Evolutionary conservation across 2,329 filamentous ascomycete genomes (phyloP).

Genomic region (Colletotrichum sp.): DNA sequence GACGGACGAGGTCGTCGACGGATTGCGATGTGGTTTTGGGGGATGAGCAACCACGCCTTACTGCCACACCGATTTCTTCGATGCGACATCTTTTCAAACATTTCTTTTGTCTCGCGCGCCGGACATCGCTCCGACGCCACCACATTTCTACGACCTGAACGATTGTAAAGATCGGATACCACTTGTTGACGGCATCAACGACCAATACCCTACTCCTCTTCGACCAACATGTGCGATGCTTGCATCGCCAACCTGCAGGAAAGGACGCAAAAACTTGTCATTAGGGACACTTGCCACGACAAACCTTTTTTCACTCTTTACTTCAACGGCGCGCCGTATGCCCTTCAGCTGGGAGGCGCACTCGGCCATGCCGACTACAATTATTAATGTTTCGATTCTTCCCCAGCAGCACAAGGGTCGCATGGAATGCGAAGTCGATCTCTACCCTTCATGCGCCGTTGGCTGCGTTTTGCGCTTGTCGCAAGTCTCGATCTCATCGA

Average conservation of each 20-base stretch:
- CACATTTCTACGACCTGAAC: conserved; percentile 8
- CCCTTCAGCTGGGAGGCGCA: not conserved
- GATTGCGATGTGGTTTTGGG: not conserved
- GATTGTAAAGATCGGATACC: conserved; percentile 1
- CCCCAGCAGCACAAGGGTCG: conserved; percentile 8
- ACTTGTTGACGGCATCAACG: conserved; percentile 4
- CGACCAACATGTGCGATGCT: conserved; percentile 6
- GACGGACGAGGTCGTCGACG: not conserved
- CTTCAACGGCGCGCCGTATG: not conserved
- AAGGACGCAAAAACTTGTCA: conserved; percentile 16
- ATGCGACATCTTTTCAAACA: conserved; percentile 16
- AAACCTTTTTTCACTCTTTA: not conserved
- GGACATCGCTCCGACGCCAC: not conserved
- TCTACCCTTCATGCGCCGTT: not conserved
- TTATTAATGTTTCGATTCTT: conserved; percentile 19
- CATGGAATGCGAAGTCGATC: conserved; percentile 8
- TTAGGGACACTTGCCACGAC: conserved; percentile 12
- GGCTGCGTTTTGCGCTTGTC: not conserved
- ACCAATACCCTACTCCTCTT: conserved; percentile 14
- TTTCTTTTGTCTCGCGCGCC: conserved; percentile 2
- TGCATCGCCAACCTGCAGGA: conserved; percentile 19
- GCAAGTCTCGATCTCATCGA: not conserved
- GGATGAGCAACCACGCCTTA: not conserved
- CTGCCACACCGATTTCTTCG: conserved; percentile 7
- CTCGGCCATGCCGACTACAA: not conserved